Percentiles rank a stretch among this genome's conserved stretches.
phyloP scores from a whole-genome alignment of 2,329 filamentous ascomycete genomes.

The Polychaeton citri region DNA sequence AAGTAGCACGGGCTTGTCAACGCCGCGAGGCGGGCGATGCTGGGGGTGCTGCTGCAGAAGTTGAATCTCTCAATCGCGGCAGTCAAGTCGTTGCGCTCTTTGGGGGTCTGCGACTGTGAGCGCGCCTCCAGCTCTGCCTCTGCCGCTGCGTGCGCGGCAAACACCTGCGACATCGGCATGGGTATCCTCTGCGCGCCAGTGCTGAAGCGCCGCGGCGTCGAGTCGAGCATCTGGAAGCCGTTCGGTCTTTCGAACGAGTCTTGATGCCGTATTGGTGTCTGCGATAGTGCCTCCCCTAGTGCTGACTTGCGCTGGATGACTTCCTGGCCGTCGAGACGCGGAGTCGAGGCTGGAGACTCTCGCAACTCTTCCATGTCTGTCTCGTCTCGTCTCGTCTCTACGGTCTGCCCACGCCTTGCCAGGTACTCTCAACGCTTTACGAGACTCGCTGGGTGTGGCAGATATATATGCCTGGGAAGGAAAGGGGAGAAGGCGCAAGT shows the following conservation, averaged over 20 bases:
- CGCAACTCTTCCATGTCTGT: neutral
- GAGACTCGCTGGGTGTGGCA: too few species aligned
- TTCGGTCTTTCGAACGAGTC: conserved; percentile 19
- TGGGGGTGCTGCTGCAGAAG: conserved; percentile 15
- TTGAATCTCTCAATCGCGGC: conserved; percentile 15
- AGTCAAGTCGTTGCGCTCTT: conserved; percentile 14
- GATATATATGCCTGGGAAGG: too few species aligned
- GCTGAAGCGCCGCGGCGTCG: conserved; percentile 19
- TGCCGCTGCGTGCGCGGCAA: conserved; percentile 14
- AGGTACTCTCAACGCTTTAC: too few species aligned
- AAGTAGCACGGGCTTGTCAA: conserved; percentile 94
- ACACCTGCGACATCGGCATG: conserved; percentile 16
- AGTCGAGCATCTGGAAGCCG: conserved; percentile 14
- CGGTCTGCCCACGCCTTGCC: too few species aligned
- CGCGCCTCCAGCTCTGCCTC: conserved; percentile 15
- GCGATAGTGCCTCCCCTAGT: conserved; percentile 16
- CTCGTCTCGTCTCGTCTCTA: too few species aligned
- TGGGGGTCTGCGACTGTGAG: conserved; percentile 10
- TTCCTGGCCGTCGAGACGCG: neutral
- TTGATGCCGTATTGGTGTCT: conserved; percentile 15
- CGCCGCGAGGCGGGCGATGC: conserved; percentile 40
- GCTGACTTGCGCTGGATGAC: conserved; percentile 6
- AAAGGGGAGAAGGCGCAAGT: too few species aligned
- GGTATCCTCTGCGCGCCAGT: conserved; percentile 19
- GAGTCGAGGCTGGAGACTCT: neutral